Evolutionary conservation across 75 land plant species (phyloP), one percentile per base, ranked within the genome.

Genomic region (Adiantum capillusveneris): DNA sequence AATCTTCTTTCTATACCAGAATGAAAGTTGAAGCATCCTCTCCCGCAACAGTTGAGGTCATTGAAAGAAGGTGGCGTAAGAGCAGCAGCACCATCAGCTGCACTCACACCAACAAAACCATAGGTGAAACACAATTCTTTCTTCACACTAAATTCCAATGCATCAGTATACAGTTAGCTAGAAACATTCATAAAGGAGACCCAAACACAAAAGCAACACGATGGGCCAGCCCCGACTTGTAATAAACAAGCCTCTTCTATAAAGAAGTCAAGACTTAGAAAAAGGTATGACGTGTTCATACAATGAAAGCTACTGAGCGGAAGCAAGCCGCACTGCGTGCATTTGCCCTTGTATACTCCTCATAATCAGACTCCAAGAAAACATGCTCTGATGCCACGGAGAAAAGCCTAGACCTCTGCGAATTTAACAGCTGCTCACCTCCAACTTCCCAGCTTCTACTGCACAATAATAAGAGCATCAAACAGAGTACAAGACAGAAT

Each of bases 81-180:
- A 80, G 69, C 65, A 80, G 42, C 37, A 84, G 63, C 20, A 81
- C 51, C 77, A 84, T 77, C 70, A 84, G 57, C 87, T 84, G 72
- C 25, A 61, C n/a, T n/a, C n/a, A n/a, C n/a, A n/a, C n/a, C n/a
- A n/a, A n/a, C n/a, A n/a, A n/a, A n/a, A n/a, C n/a, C n/a, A n/a
- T n/a, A n/a, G n/a, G n/a, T n/a, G n/a, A n/a, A n/a, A n/a, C n/a
- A n/a, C n/a, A n/a, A n/a, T n/a, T n/a, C n/a, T n/a, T n/a, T n/a
- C n/a, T n/a, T n/a, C n/a, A n/a, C n/a, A n/a, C n/a, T n/a, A n/a
- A n/a, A n/a, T n/a, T n/a, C n/a, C n/a, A n/a, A n/a, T n/a, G n/a
- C n/a, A n/a, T n/a, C n/a, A n/a, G n/a, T n/a, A n/a, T n/a, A n/a
- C n/a, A n/a, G n/a, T n/a, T n/a, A n/a, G n/a, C n/a, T n/a, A n/a